These are phyloP conservation scores for Pontederia crassipes DNA, from an alignment of 176 grass and related monocot species.

Conservation along the genomic window DNA sequence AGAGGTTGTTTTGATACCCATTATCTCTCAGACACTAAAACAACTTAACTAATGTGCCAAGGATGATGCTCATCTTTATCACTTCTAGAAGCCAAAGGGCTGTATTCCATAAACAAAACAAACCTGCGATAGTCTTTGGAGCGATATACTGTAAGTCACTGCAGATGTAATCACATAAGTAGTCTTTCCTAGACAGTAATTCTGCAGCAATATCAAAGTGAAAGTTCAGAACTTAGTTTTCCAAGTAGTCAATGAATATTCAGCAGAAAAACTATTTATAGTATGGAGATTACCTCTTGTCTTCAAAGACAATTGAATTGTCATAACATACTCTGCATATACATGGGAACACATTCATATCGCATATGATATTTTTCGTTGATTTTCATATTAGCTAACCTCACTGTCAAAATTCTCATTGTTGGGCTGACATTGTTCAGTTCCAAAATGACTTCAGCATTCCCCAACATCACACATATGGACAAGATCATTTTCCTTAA, in stretches of 20 bases:
- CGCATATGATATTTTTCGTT: slow-evolving; percentile 88
- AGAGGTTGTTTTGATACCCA: too few species aligned
- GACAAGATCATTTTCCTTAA: slow-evolving; percentile 69
- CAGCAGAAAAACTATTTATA: background rate
- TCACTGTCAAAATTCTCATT: slow-evolving; percentile 73
- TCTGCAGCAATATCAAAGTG: slow-evolving; percentile 42
- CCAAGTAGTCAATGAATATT: background rate
- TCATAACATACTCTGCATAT: slow-evolving; percentile 87
- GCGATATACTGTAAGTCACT: slow-evolving; percentile 49
- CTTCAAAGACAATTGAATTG: slow-evolving; percentile 58
- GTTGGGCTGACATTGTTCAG: slow-evolving; percentile 64
- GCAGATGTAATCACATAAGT: slow-evolving; percentile 49
- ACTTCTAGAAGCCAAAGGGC: background rate
- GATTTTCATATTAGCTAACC: slow-evolving; percentile 81
- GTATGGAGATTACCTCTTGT: slow-evolving; percentile 41
- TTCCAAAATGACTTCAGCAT: slow-evolving; percentile 88
- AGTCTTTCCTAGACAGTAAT: slow-evolving; percentile 37
- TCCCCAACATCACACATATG: slow-evolving; percentile 89
- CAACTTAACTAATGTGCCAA: too few species aligned
- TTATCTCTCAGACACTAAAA: too few species aligned
- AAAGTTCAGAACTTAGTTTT: slow-evolving; percentile 11
- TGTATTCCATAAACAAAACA: slow-evolving; percentile 5
- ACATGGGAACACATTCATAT: slow-evolving; percentile 75
- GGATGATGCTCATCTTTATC: too few species aligned
- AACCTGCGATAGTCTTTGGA: slow-evolving; percentile 38